Evolutionary conservation across 352 stramenopile species (phyloP), one percentile per base, ranked within the genome.

Genomic region (Phytophthora megakarya): DNA sequence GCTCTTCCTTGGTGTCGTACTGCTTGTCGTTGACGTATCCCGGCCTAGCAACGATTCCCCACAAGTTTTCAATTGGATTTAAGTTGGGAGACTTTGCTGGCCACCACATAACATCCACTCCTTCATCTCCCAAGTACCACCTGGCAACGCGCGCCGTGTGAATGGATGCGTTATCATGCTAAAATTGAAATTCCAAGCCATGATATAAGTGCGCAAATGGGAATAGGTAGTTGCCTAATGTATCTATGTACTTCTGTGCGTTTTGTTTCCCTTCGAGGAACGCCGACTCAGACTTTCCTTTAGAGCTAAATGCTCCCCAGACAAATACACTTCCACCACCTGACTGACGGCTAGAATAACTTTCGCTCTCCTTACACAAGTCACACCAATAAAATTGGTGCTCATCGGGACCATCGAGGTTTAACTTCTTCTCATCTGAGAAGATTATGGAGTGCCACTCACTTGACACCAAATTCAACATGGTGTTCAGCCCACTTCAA

Each of bases 11-110:
- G 26, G 26, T 32, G 5, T 32, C 26, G 9, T n/a, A n/a, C n/a
- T n/a, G n/a, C n/a, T n/a, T n/a, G n/a, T n/a, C 78, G 23, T 56
- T 56, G 8, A 37, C 7, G 15, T 56, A 44, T 21, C 44, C 48
- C 3, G 11, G 21, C 18, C 33, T 7, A 5, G 30, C 28, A 30
- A 42, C n/a, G 33, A 3, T 37, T 35, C 21, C 33, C 48, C 48
- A 56, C 32, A 56, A n/a, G 33, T 45, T 56, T 45, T 35, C 21
- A 7, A 56, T 56, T 5, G 48, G 48, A 35, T 56, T 45, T 23
- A 56, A 45, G 21, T 46, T 33, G 4, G 48, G 48, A 26, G 48
- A n/a, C n/a, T n/a, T 46, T 8, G 33, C 32, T 13, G 33, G 33
- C 48, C 32, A 56, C 21, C 30, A 44, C 30, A 54, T 54, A 2